phyloP scores from a whole-genome alignment of 2,329 filamentous ascomycete genomes.

The Teratosphaeria viscida region DNA sequence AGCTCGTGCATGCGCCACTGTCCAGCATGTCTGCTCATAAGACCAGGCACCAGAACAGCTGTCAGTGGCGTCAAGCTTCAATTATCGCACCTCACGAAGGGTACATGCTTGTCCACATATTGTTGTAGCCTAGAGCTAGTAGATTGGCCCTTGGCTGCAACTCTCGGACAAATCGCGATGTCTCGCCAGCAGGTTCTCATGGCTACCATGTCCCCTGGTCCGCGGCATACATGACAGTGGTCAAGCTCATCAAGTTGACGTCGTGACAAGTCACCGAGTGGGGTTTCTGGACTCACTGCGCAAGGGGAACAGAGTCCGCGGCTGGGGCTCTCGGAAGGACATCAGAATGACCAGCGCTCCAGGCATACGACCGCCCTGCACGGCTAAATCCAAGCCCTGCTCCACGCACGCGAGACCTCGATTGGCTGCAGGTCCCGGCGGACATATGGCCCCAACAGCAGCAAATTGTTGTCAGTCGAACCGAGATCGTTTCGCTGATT shows the following conservation, averaged over 20 bases:
- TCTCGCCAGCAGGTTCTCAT: background rate
- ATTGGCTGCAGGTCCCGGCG: background rate
- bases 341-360: background rate
- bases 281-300: background rate
- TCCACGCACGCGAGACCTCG: background rate
- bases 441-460: background rate
- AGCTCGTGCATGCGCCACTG: background rate
- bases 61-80: background rate
- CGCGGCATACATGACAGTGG: background rate
- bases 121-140: background rate
- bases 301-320: slow-evolving; percentile 2
- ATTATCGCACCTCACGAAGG: background rate
- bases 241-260: background rate
- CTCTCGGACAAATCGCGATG: background rate
- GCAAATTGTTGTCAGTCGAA: background rate
- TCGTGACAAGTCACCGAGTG: background rate
- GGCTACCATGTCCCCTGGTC: background rate
- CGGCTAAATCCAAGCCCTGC: background rate
- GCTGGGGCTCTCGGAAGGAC: slow-evolving; percentile 1
- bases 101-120: background rate
- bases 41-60: background rate
- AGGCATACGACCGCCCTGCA: background rate
- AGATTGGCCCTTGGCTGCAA: background rate
- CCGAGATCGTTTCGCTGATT: background rate
- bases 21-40: background rate